phyloP scores from a whole-genome alignment of 768 basidiomycete species.

The Boletellus ananas region DNA sequence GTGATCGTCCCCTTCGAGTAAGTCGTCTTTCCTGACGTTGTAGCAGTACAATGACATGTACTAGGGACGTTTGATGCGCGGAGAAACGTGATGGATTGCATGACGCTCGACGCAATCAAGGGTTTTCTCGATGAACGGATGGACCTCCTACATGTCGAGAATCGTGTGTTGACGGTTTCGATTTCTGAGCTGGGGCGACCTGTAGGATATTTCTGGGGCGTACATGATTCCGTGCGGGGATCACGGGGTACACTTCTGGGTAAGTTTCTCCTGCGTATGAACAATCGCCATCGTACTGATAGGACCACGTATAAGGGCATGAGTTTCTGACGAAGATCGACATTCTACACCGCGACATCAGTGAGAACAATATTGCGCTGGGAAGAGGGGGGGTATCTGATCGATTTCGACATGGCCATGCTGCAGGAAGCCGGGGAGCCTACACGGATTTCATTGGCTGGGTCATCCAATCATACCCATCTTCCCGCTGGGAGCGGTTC shows the following conservation, averaged over 20 bases:
- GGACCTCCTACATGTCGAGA: not conserved
- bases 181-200: not conserved
- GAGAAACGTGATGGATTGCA: not conserved
- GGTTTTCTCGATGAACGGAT: not conserved
- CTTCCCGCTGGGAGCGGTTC: not conserved
- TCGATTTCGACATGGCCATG: slow-evolving; percentile 27
- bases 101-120: not conserved
- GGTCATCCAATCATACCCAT: not conserved
- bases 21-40: not conserved
- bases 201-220: not conserved
- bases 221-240: not conserved
- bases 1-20: not conserved
- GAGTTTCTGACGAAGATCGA: slow-evolving; percentile 13
- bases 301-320: slow-evolving; percentile 2
- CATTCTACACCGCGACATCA: slow-evolving; percentile 33
- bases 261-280: not conserved
- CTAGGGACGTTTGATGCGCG: not conserved
- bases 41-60: not conserved
- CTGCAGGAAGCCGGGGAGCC: not conserved
- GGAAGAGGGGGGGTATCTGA: slow-evolving; percentile 25
- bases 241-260: not conserved
- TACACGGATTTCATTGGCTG: not conserved
- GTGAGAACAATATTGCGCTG: slow-evolving; percentile 32
- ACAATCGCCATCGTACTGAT: not conserved
- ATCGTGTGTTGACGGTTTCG: not conserved